Conservation (phyloP, 2,329 filamentous ascomycete genomes). For the Aspergillus oerlinghausenensis region DNA sequence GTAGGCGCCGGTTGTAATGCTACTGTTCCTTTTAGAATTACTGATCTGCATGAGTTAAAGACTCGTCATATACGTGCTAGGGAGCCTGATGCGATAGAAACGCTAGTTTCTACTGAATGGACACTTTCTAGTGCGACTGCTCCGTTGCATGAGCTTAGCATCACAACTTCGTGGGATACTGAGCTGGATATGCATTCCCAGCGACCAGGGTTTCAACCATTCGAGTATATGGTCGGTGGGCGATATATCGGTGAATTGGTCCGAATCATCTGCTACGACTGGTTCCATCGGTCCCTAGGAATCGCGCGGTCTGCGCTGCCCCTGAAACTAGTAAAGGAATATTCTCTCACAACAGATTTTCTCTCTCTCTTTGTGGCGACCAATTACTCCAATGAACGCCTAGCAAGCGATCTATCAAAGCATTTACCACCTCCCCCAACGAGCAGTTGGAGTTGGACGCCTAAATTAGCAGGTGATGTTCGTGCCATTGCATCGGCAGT, state of each 20-base stretch:
- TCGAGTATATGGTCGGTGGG: slow-evolving; percentile 75
- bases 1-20: slow-evolving; percentile 75
- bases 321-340: slow-evolving; percentile 46
- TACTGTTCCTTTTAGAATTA: slow-evolving; percentile 63
- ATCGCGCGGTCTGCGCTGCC: slow-evolving; percentile 48
- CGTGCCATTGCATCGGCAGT: slow-evolving; percentile 64
- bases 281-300: slow-evolving; percentile 46
- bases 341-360: slow-evolving; percentile 64
- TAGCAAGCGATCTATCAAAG: slow-evolving; percentile 41
- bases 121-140: slow-evolving; percentile 66
- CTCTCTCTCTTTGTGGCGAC: slow-evolving; percentile 62
- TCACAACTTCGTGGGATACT: slow-evolving; percentile 66
- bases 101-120: slow-evolving; percentile 76
- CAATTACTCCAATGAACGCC: slow-evolving; percentile 42
- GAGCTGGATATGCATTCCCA: slow-evolving; percentile 60
- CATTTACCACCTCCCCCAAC: slow-evolving; percentile 45
- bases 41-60: slow-evolving; percentile 59
- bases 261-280: slow-evolving; percentile 61
- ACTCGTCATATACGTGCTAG: slow-evolving; percentile 43
- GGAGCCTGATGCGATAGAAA: slow-evolving; percentile 48
- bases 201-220: slow-evolving; percentile 67
- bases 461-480: slow-evolving; percentile 54
- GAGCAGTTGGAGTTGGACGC: slow-evolving; percentile 55
- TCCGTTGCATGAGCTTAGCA: slow-evolving; percentile 56
- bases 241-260: slow-evolving; percentile 69